Evolutionary conservation across 768 basidiomycete genomes (phyloP).

Genomic region (Tephrocybe sp.): DNA sequence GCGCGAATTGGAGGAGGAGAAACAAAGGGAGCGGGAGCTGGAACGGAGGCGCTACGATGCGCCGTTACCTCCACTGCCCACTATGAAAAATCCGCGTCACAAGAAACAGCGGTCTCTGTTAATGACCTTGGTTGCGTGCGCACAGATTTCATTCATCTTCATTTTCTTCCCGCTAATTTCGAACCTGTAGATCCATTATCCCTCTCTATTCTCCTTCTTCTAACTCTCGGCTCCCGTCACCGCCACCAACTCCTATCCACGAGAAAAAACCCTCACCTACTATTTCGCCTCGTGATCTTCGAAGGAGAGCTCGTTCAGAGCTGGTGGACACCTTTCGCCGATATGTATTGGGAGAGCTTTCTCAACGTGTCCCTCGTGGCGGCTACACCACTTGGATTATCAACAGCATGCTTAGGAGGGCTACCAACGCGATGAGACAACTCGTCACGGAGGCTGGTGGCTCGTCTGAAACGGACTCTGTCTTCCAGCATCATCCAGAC

Average conservation of each 20-base stretch:
- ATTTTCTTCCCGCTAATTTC: slow-evolving; percentile 16
- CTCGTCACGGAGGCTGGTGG: slow-evolving; percentile 36
- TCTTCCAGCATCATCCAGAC: slow-evolving; percentile 11
- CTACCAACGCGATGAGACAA: slow-evolving; percentile 41
- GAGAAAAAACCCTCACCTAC: slow-evolving; percentile 26
- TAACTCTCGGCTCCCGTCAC: slow-evolving; percentile 28
- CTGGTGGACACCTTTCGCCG: slow-evolving; percentile 68
- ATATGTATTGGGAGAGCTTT: slow-evolving; percentile 56
- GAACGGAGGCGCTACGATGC: slow-evolving; percentile 20
- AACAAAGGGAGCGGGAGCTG: slow-evolving; percentile 30
- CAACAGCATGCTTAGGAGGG: slow-evolving; percentile 50
- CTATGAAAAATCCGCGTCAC: slow-evolving; percentile 44
- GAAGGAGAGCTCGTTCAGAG: slow-evolving; percentile 62
- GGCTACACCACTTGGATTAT: slow-evolving; percentile 58
- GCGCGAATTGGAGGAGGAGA: slow-evolving; percentile 31
- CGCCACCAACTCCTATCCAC: slow-evolving; percentile 29
- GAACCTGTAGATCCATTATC: slow-evolving; percentile 24
- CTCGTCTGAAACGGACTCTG: slow-evolving; percentile 9
- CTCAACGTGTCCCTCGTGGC: slow-evolving; percentile 30
- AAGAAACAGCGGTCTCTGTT: slow-evolving; percentile 73
- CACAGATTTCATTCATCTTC: slow-evolving; percentile 26
- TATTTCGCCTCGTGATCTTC: slow-evolving; percentile 42
- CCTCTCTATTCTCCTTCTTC: slow-evolving; percentile 32
- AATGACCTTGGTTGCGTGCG: slow-evolving; percentile 67
- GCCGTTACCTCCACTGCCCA: slow-evolving; percentile 26